Evolutionary conservation across 108 stramenopile genomes (phyloP).

Genomic region (Skeletonema menzelii): DNA sequence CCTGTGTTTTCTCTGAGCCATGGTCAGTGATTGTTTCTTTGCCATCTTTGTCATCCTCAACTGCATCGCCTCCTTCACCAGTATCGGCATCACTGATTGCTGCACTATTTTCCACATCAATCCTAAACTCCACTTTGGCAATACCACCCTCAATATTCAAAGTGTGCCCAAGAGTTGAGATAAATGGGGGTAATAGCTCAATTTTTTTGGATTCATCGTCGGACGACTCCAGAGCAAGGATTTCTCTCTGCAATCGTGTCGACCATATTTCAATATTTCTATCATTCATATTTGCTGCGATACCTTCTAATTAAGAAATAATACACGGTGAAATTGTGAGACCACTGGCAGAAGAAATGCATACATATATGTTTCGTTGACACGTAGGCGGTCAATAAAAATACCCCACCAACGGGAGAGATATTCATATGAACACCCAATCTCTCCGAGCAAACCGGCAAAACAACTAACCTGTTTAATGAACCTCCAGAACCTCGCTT

Average conservation of each 20-base stretch:
- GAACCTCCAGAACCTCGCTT: background rate
- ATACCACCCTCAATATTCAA: constrained; percentile 75
- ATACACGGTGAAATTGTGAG: too few species aligned
- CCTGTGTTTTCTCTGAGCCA: too few species aligned
- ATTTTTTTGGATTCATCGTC: constrained; percentile 63
- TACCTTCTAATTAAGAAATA: background rate
- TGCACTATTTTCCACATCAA: constrained; percentile 53
- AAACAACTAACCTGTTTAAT: background rate
- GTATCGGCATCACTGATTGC: constrained; percentile 6
- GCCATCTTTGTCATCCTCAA: background rate
- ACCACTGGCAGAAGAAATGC: background rate
- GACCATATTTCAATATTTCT: constrained; percentile 86
- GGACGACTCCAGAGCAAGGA: constrained; percentile 74
- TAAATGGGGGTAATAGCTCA: constrained; percentile 78
- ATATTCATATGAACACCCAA: too few species aligned
- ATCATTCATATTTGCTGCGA: constrained; percentile 21
- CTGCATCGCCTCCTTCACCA: constrained; percentile 9
- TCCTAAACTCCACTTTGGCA: constrained; percentile 68
- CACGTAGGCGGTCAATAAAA: background rate
- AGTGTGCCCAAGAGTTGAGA: constrained; percentile 58
- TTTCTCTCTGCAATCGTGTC: constrained; percentile 81
- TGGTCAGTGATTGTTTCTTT: too few species aligned
- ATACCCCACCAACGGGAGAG: too few species aligned
- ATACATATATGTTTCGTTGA: background rate
- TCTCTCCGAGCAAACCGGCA: background rate